Evolutionary conservation across 495 filamentous ascomycete species (phyloP).

Genomic region (Pyrenula massariospora): DNA sequence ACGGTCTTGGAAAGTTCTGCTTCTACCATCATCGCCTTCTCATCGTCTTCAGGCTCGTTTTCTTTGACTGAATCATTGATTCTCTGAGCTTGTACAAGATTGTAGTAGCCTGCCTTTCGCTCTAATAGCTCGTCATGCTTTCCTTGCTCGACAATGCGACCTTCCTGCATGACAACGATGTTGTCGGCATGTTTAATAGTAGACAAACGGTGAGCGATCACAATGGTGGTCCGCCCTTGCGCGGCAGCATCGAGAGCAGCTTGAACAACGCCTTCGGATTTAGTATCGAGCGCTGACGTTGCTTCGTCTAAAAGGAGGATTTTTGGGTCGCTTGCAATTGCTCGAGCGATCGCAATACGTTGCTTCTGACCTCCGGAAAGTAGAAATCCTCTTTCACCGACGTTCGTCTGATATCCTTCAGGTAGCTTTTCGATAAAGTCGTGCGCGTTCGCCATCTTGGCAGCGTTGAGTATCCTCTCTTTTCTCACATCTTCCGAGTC

Average conservation of each 20-base stretch:
- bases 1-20: conserved; percentile 2
- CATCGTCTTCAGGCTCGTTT: conserved; percentile 22
- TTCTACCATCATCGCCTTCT: conserved; percentile 16
- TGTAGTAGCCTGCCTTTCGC: conserved; percentile 52
- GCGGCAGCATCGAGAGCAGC: conserved; percentile 81
- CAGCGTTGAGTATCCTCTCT: conserved; percentile 15
- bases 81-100: conserved; percentile 7
- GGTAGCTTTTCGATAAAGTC: conserved; percentile 11
- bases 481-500: background rate
- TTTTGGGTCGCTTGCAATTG: conserved; percentile 84
- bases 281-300: conserved; percentile 90
- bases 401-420: conserved; percentile 8
- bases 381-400: conserved; percentile 8
- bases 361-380: conserved; percentile 95
- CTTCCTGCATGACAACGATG: conserved; percentile 84
- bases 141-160: conserved; percentile 81
- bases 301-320: conserved; percentile 92
- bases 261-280: conserved; percentile 90
- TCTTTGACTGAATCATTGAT: background rate
- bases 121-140: conserved; percentile 39
- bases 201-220: conserved; percentile 88
- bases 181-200: conserved; percentile 92
- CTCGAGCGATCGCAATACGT: conserved; percentile 79
- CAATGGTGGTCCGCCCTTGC: conserved; percentile 84
- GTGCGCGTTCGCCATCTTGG: conserved; percentile 24